phyloP scores from a whole-genome alignment of 2,329 filamentous ascomycete genomes.

The Clonostachys rhizophaga region DNA sequence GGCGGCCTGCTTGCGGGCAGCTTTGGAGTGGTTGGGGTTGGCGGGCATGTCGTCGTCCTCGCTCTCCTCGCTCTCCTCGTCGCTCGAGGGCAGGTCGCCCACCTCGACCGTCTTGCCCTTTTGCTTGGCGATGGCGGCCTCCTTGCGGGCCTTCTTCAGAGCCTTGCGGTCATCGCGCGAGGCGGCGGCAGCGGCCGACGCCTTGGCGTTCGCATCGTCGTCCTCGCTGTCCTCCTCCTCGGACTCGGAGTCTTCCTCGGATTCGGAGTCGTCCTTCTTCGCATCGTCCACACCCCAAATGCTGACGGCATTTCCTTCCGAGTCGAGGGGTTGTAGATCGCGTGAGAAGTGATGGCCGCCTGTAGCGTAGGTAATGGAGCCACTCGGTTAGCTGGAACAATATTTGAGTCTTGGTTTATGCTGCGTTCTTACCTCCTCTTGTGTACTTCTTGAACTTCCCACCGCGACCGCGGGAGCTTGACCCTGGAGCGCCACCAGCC shows the following conservation, averaged over 20 bases:
- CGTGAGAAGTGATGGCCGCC: conserved; percentile 95
- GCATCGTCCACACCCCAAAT: conserved; percentile 71
- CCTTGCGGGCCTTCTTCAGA: conserved; percentile 85
- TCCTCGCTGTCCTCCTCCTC: conserved; percentile 44
- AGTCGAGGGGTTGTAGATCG: conserved; percentile 81
- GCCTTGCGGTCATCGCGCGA: conserved; percentile 81
- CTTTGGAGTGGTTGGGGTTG: conserved; percentile 89
- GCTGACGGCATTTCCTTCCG: conserved; percentile 81
- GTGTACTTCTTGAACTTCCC: conserved; percentile 95
- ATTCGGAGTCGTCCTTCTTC: conserved; percentile 41
- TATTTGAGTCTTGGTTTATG: not conserved
- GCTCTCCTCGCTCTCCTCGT: conserved; percentile 52
- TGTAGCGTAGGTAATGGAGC: conserved; percentile 24
- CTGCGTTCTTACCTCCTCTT: conserved; percentile 66
- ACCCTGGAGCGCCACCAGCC: conserved; percentile 38
- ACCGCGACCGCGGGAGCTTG: conserved; percentile 65
- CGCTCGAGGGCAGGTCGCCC: conserved; percentile 79
- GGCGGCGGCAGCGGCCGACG: conserved; percentile 35
- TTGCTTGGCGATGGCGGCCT: conserved; percentile 76
- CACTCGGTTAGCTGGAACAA: conserved; percentile 10
- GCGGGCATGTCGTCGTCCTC: conserved; percentile 65
- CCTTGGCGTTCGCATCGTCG: conserved; percentile 38
- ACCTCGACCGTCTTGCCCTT: conserved; percentile 69
- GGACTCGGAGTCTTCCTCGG: conserved; percentile 42
- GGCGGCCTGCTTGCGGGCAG: conserved; percentile 54